A percentile compares a stretch with the other conserved stretches of the same genome.
phyloP scores from a whole-genome alignment of 2,329 filamentous ascomycete species.

The Fusarium euwallaceae region DNA sequence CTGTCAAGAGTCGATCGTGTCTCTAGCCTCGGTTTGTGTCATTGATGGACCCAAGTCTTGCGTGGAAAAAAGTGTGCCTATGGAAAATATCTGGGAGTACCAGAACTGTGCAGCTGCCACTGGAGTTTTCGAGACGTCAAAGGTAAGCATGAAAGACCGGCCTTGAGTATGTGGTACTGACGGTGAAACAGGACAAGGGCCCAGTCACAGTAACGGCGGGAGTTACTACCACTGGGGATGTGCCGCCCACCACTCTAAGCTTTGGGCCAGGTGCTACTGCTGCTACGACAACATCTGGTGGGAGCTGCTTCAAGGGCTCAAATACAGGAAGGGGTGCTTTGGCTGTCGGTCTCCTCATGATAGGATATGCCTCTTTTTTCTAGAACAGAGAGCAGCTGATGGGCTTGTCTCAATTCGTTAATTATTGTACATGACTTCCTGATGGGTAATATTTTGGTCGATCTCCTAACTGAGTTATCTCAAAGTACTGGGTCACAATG shows the following conservation, averaged over 20 bases:
- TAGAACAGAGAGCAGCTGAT: background rate
- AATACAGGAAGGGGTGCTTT: background rate
- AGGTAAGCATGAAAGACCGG: background rate
- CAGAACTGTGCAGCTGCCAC: constrained; percentile 18
- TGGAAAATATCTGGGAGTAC: constrained; percentile 22
- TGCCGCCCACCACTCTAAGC: background rate
- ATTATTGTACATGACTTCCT: background rate
- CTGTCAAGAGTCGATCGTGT: constrained; percentile 11
- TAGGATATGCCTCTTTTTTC: background rate
- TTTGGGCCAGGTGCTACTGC: background rate
- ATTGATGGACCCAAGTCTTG: constrained; percentile 16
- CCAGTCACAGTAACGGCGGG: background rate
- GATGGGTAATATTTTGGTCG: background rate
- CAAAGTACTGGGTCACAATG: background rate
- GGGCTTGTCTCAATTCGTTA: background rate
- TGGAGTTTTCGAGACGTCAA: background rate
- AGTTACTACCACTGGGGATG: background rate
- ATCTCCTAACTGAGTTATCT: too few species aligned
- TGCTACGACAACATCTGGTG: background rate
- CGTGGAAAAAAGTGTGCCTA: background rate
- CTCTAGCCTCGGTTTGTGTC: constrained; percentile 20
- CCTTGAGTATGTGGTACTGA: background rate
- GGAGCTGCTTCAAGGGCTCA: background rate
- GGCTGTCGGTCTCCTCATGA: background rate
- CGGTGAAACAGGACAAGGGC: background rate